Base-by-base conservation (phyloP, 2,329 filamentous ascomycete species). In the Byssoonygena ceratinophila region DNA sequence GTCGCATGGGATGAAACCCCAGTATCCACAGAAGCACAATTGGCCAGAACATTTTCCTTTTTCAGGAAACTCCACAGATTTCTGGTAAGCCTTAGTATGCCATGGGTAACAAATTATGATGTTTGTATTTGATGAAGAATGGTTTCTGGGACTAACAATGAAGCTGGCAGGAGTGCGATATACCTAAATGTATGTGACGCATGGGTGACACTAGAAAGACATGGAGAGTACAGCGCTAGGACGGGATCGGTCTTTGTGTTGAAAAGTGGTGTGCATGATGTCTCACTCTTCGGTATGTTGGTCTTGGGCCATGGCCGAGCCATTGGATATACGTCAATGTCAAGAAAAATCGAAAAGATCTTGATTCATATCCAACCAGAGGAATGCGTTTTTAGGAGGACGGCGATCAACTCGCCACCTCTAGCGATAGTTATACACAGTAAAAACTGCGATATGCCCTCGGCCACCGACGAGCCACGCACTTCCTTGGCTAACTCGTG, bases 191-290 rank as follows among this genome's bases (percentile, higher is more conserved):
- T 20, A 34, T 20, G 44, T 22, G 12, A 22, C 18, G 11, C 18
- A 22, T 4, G 25, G 32, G 36, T 16, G 22, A 12, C 25, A 41
- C 8, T 14, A 40, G 46, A 44, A 49, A 20, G 14, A 20, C 2
- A 6, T 18, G 3, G 22, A 16, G 25, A 45, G 29, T 14, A 25
- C 20, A 36, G 41, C 20, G 20, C 20, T 40, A 51, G 37, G 37
- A 25, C 29, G 44, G 23, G n/a, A 34, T 14, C 29, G 40, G 49
- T 37, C 39, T 37, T 45, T 37, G 49, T 51, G n/a, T 40, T 39
- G 39, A 12, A 18, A 39, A 12, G n/a, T 14, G 31, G 49, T 45
- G 49, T 37, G 49, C 11, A 25, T 34, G 25, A 51, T 51, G 49
- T 51, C 40, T 51, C 49, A 51, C 39, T 45, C 6, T 14, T 37